Conservation (phyloP, 2,329 filamentous ascomycete genomes). For the Sordariomycetes sp. region DNA sequence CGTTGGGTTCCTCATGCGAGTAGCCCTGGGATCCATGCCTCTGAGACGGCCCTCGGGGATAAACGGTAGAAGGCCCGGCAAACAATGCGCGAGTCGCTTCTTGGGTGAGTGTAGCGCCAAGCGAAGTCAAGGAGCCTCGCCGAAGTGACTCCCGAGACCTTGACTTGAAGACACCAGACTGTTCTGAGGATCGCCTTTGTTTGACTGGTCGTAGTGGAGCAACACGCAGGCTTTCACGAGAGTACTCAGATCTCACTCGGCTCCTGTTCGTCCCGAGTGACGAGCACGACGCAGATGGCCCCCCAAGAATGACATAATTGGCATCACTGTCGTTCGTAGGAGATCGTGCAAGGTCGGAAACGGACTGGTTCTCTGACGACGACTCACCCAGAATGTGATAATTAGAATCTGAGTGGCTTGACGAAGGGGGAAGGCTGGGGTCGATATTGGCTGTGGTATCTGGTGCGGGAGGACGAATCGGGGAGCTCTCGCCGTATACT, state of each 20-base stretch:
- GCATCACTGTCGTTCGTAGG: constrained; percentile 29
- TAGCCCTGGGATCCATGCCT: background rate
- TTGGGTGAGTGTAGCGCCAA: constrained; percentile 43
- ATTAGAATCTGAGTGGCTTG: constrained; percentile 42
- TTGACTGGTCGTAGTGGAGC: constrained; percentile 41
- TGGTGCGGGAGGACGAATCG: constrained; percentile 1
- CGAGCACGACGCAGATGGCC: constrained; percentile 30
- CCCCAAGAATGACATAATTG: constrained; percentile 46
- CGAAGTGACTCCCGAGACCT: constrained; percentile 44
- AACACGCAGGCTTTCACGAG: constrained; percentile 52
- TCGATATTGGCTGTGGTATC: background rate
- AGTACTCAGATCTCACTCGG: constrained; percentile 35
- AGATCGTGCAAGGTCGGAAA: constrained; percentile 22
- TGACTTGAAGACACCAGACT: constrained; percentile 37
- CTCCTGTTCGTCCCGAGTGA: constrained; percentile 22
- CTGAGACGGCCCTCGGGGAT: background rate
- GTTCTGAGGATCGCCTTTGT: constrained; percentile 34
- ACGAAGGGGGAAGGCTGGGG: constrained; percentile 30
- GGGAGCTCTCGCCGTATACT: constrained; percentile 34
- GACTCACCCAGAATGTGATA: constrained; percentile 42
- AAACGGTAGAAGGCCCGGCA: constrained; percentile 5
- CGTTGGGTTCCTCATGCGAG: background rate
- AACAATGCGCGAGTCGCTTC: constrained; percentile 29
- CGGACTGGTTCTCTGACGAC: constrained; percentile 33
- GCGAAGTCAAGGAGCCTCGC: constrained; percentile 43